A percentile compares a stretch with the other conserved stretches of the same genome.
These are phyloP conservation scores for Wickerhamomyces hampshirensis DNA, from an alignment of 805 yeast species.

Conservation along the genomic window DNA sequence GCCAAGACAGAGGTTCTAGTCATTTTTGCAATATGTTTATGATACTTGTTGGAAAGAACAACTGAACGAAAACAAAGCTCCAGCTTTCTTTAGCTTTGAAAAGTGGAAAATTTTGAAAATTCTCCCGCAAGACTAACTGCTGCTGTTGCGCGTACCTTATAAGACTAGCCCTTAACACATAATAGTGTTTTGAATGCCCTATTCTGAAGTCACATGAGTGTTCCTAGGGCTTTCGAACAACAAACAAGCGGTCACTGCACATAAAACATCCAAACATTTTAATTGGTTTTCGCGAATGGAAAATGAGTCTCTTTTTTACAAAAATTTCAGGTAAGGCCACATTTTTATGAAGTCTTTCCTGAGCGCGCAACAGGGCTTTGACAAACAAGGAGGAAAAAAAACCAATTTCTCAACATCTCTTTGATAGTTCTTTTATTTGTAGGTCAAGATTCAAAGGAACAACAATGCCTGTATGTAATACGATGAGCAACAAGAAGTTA, in stretches of 20 bases:
- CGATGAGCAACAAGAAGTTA: not conserved
- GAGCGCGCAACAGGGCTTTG: not conserved
- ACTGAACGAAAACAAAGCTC: not conserved
- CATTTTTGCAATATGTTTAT: slow-evolving; percentile 44
- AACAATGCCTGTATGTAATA: slow-evolving; percentile 42
- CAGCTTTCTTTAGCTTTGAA: slow-evolving; percentile 3
- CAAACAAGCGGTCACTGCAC: not conserved
- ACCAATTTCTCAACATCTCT: slow-evolving; percentile 26
- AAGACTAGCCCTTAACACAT: not conserved
- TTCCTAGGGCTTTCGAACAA: too few relatives aligned
- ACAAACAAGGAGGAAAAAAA: too few relatives aligned
- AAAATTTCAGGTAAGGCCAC: not conserved
- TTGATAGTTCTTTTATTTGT: not conserved
- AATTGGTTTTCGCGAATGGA: not conserved
- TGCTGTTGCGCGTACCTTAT: not conserved
- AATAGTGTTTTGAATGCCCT: too few relatives aligned
- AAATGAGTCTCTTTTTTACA: not conserved
- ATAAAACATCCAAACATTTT: not conserved
- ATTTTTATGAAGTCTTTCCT: not conserved
- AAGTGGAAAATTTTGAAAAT: slow-evolving; percentile 11
- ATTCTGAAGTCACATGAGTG: too few relatives aligned
- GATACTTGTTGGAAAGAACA: not conserved
- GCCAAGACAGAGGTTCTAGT: slow-evolving; percentile 98
- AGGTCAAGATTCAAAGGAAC: slow-evolving; percentile 25
- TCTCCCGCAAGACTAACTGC: not conserved